phyloP scores from a whole-genome alignment of 2,329 filamentous ascomycete species.

The Colletotrichum acutatum region DNA sequence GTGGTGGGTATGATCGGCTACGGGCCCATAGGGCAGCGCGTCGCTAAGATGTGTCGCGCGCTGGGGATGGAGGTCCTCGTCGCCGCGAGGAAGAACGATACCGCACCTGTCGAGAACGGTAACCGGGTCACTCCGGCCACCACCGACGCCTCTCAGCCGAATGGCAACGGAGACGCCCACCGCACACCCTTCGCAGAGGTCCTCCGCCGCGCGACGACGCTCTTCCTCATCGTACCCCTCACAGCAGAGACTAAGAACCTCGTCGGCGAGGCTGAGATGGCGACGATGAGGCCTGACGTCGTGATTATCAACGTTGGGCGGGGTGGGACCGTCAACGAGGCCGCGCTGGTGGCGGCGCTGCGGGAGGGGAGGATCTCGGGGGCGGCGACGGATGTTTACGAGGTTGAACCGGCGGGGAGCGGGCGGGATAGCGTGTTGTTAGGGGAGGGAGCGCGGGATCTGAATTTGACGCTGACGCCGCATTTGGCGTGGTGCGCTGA shows the following conservation, averaged over 20 bases:
- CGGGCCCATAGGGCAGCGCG: slow-evolving; percentile 40
- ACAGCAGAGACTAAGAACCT: slow-evolving; percentile 37
- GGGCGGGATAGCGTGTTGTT: slow-evolving; percentile 33
- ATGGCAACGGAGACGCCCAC: background rate
- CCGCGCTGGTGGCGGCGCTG: slow-evolving; percentile 45
- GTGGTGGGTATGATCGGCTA: slow-evolving; percentile 43
- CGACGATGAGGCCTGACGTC: slow-evolving; percentile 38
- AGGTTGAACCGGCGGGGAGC: slow-evolving; percentile 38
- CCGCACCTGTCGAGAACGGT: background rate
- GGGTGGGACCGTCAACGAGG: slow-evolving; percentile 48
- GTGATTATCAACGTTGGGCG: slow-evolving; percentile 44
- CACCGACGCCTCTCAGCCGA: background rate
- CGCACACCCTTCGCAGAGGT: slow-evolving; percentile 38
- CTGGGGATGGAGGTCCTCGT: slow-evolving; percentile 41
- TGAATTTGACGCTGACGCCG: slow-evolving; percentile 46
- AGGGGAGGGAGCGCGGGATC: slow-evolving; percentile 31
- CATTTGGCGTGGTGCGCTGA: slow-evolving; percentile 41
- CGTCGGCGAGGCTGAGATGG: slow-evolving; percentile 37
- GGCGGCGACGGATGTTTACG: slow-evolving; percentile 49
- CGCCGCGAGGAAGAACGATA: slow-evolving; percentile 38
- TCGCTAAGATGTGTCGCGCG: slow-evolving; percentile 37
- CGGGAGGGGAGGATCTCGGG: slow-evolving; percentile 43
- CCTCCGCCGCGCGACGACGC: slow-evolving; percentile 37
- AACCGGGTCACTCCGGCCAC: background rate
- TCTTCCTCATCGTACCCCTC: slow-evolving; percentile 41